Percentiles rank a stretch among this genome's conserved stretches.
phyloP scores from a whole-genome alignment of 371 early-diverging fungal species.

The Zychaea mexicana region DNA sequence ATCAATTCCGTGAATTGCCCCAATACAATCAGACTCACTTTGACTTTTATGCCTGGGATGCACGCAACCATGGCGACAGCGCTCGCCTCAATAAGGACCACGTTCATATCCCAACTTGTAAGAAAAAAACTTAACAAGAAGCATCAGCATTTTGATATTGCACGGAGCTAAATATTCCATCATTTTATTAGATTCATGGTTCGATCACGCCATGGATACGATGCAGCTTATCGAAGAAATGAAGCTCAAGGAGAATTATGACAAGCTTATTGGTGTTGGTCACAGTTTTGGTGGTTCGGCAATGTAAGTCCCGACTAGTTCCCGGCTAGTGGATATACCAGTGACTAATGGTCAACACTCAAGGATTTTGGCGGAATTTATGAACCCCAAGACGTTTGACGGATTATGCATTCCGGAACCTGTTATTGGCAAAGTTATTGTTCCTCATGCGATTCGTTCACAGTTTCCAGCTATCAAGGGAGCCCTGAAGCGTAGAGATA shows the following conservation, averaged over 20 bases:
- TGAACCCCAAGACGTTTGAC: conserved; percentile 34
- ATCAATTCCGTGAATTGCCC: conserved; percentile 16
- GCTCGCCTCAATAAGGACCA: conserved; percentile 36
- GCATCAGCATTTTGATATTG: no score
- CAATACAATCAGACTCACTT: conserved; percentile 30
- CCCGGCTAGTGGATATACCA: no score
- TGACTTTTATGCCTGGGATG: conserved; percentile 38
- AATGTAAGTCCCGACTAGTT: conserved; percentile 26
- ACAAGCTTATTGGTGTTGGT: conserved; percentile 36
- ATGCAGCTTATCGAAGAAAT: conserved; percentile 35
- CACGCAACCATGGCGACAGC: conserved; percentile 52
- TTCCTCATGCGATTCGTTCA: conserved; percentile 14
- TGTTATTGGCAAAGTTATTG: conserved; percentile 16
- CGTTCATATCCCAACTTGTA: conserved; percentile 27
- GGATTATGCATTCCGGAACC: conserved; percentile 34
- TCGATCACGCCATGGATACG: conserved; percentile 46
- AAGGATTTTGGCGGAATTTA: conserved; percentile 33
- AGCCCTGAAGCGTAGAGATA: background rate
- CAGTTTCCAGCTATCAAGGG: conserved; percentile 11
- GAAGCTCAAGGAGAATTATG: conserved; percentile 23
- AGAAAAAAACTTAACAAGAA: background rate
- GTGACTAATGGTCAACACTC: background rate
- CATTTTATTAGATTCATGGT: conserved; percentile 32
- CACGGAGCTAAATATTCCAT: no score
- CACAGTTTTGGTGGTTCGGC: conserved; percentile 45